These are phyloP conservation scores for Pyrus bretschneideri DNA, from an alignment of 306 rosid species.

Conservation along the genomic window DNA sequence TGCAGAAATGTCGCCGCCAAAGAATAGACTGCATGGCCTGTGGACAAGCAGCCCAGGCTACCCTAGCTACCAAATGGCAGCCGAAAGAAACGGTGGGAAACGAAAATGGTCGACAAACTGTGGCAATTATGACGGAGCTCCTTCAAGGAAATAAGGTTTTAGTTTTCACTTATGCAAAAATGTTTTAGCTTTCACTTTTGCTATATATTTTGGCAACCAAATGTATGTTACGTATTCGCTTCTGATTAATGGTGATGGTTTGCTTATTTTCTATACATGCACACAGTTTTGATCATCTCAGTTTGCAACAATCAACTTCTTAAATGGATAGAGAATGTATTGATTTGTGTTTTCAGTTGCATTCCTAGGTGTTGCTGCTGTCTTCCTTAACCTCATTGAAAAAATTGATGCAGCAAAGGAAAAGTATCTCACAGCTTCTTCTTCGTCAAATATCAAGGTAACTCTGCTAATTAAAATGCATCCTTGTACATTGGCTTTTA, in stretches of 20 bases:
- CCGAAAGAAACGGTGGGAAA: too few relatives aligned
- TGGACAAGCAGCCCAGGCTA: too few relatives aligned
- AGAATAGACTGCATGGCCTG: too few relatives aligned
- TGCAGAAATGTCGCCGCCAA: too few relatives aligned
- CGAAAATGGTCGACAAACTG: too few relatives aligned
- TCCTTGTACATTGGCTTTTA: neutral
- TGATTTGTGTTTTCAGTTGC: conserved; percentile 74
- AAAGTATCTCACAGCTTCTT: conserved; percentile 62
- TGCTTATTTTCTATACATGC: too few relatives aligned
- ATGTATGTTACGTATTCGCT: neutral
- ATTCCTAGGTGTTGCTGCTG: conserved; percentile 68
- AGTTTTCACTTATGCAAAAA: neutral
- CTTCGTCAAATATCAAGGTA: conserved; percentile 57
- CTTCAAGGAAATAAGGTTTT: too few relatives aligned
- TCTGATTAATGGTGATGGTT: too few relatives aligned
- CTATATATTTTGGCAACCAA: neutral
- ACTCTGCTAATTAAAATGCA: neutral
- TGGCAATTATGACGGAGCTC: too few relatives aligned
- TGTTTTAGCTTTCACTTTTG: neutral
- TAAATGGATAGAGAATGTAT: conserved; percentile 54
- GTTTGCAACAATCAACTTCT: too few relatives aligned
- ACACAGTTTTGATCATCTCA: too few relatives aligned
- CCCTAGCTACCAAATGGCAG: too few relatives aligned
- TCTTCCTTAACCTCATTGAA: conserved; percentile 42
- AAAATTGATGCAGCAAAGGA: conserved; percentile 62